Conservation (phyloP, 768 basidiomycete genomes). For the Jaapia argillacea region DNA sequence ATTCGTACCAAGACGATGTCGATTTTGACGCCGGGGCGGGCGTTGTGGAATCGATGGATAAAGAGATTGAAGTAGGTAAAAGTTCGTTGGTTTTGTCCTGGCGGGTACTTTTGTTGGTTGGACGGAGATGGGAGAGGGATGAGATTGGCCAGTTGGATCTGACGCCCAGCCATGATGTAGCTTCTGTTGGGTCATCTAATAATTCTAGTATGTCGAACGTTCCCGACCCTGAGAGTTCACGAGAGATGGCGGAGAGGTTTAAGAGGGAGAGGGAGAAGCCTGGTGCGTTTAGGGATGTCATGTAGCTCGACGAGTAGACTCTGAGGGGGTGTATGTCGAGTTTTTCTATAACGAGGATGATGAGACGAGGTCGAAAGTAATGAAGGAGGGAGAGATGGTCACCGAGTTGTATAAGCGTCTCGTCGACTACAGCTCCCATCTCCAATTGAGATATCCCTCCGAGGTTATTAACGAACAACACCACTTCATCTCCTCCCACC, state of each 20-base stretch:
- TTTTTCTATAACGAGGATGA: conserved; percentile 12
- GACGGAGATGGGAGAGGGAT: background rate
- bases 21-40: background rate
- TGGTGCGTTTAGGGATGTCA: conserved; percentile 54
- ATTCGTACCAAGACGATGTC: conserved; percentile 2
- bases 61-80: background rate
- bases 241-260: conserved; percentile 29
- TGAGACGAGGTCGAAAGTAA: background rate
- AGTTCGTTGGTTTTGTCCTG: too few relatives aligned
- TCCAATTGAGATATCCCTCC: conserved; percentile 41
- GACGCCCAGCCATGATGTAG: conserved; percentile 29
- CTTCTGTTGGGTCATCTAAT: conserved; percentile 33
- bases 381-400: conserved; percentile 10
- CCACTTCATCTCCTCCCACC: conserved; percentile 16
- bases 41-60: background rate
- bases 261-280: conserved; percentile 45
- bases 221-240: background rate
- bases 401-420: conserved; percentile 33
- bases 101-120: too few relatives aligned
- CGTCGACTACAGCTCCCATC: conserved; percentile 39
- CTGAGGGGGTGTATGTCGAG: conserved; percentile 25
- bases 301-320: conserved; percentile 38
- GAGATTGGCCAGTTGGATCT: conserved; percentile 18
- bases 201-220: conserved; percentile 19
- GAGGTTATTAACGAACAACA: conserved; percentile 46